Evolutionary conservation across 2,329 filamentous ascomycete species (phyloP), one percentile per base, ranked within the genome.

Genomic region (Trichothecium roseum): DNA sequence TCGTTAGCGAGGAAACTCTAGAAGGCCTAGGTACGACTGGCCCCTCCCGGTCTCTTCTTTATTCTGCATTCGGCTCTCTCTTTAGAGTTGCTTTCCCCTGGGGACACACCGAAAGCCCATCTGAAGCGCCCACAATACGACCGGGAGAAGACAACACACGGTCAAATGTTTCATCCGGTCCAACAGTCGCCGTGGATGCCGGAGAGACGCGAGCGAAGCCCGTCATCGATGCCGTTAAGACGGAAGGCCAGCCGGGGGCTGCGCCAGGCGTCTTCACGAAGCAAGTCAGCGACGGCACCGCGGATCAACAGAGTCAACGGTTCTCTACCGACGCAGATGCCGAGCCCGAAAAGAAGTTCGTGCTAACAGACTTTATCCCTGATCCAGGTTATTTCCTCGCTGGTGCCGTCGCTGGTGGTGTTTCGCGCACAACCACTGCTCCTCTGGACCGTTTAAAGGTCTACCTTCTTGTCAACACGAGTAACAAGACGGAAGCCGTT

Each of bases 311-410:
- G 47, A 24, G 20, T 10, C 46, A 43, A 50, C 46, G 48, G 34
- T 46, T 45, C 48, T 52, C 54, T 45, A 52, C 53, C 53, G 51
- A 54, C 40, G 51, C 51, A 51, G 46, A 50, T 42, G 52, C 46
- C 46, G 49, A 46, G 46, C 45, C 45, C 35, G 53, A 51, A 44
- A 61, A 55, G 59, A 67, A 66, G 57, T 58, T 55, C 55, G 66
- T 58, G 66, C 74, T 80, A 67, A 78, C 74, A 58, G 66, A 69
- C 57, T 71, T 81, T 69, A 68, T 86, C 60, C 84, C 84, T 60
- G 75, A 86, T 77, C 72, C 82, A 94, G 91, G 91, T 73, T 98
- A 96, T 66, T 98, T 96, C 63, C 63, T 94, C 64, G 91, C 91
- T 58, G 91, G 91, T 69, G 91, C 87, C 60, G 70, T 94, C 56